A percentile compares a stretch with the other conserved stretches of the same genome.
phyloP scores from a whole-genome alignment of 2,329 filamentous ascomycete genomes.

The Aureobasidium vineae region DNA sequence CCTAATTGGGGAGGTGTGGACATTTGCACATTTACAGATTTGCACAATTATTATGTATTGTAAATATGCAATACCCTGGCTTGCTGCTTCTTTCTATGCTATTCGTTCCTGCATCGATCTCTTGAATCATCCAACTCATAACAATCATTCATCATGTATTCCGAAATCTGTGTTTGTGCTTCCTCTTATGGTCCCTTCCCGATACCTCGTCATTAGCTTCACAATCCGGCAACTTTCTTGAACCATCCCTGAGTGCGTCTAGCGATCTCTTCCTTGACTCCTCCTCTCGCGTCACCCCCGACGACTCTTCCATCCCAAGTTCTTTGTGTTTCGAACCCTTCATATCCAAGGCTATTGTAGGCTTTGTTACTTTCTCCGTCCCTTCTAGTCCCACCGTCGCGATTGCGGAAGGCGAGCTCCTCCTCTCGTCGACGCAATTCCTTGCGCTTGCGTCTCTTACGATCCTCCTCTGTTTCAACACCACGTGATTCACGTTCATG shows the following conservation, averaged over 20 bases:
- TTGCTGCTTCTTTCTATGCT: neutral
- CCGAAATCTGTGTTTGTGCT: neutral
- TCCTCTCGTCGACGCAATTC: slow-evolving; percentile 30
- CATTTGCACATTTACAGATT: slow-evolving; percentile 36
- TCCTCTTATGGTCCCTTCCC: neutral
- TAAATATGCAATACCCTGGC: neutral
- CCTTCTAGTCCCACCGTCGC: slow-evolving; percentile 36
- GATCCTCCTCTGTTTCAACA: slow-evolving; percentile 31
- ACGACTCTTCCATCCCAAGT: slow-evolving; percentile 46
- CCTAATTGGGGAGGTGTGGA: slow-evolving; percentile 1
- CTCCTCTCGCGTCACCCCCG: slow-evolving; percentile 31
- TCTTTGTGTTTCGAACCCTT: slow-evolving; percentile 38
- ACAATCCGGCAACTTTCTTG: slow-evolving; percentile 46
- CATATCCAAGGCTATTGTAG: slow-evolving; percentile 36
- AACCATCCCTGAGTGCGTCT: slow-evolving; percentile 44
- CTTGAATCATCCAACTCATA: neutral
- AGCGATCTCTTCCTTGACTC: slow-evolving; percentile 28
- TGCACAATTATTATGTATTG: neutral
- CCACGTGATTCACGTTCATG: slow-evolving; percentile 30
- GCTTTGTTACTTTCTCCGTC: slow-evolving; percentile 22
- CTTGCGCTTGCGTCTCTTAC: slow-evolving; percentile 31
- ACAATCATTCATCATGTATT: neutral
- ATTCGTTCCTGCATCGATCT: neutral
- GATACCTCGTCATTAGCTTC: neutral
- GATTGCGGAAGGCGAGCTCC: slow-evolving; percentile 31